Evolutionary conservation across 192 early-diverging fungal genomes (phyloP), one percentile per base, ranked within the genome.

Genomic region (Mortierella hygrophila): DNA sequence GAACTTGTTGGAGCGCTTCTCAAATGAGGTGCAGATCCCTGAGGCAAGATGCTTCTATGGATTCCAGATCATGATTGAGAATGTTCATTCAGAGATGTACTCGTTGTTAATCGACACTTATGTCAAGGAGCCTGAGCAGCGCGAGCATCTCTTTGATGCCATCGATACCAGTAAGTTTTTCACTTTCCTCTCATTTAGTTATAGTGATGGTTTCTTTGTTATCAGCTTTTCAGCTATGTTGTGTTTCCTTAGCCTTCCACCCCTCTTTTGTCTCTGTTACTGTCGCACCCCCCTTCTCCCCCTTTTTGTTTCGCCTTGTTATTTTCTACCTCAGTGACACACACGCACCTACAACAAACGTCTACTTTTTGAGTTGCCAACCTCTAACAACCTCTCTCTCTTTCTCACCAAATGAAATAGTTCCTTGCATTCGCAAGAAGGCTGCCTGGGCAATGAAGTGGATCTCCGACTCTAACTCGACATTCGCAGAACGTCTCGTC

Each of bases 51-150:
- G 95, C 88, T 99, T 99, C 79, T 98, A 98, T 85, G 97, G 96
- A 21, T 99, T 99, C 92, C 97, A 99, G 91, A 97, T 98, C 90
- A 97, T 97, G 97, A 99, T 99, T 75, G 97, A 99, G 89, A 98
- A 98, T 91, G 97, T 98, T 74, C 97, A 98, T 90, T 91, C 93
- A 29, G 97, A 98, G 90, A 98, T 96, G 86, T 98, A 98, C 92
- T 97, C 95, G 54, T 93, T 99, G 20, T 90, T 99, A 44, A 99
- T 99, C 72, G 98, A 99, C 84, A 96, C 97, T 35, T 98, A 98
- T 89, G 96, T 99, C 87, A 96, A 96, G 88, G 97, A 99, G 77
- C 89, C 96, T 49, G 81, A 83, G 42, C 93, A 98, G 83, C 93
- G 95, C 72, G 89, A 95, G 70, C 94, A 95, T 82, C 89, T 99